Conservation (phyloP, 495 filamentous ascomycete genomes). For the Thermothielavioides terrestris region DNA sequence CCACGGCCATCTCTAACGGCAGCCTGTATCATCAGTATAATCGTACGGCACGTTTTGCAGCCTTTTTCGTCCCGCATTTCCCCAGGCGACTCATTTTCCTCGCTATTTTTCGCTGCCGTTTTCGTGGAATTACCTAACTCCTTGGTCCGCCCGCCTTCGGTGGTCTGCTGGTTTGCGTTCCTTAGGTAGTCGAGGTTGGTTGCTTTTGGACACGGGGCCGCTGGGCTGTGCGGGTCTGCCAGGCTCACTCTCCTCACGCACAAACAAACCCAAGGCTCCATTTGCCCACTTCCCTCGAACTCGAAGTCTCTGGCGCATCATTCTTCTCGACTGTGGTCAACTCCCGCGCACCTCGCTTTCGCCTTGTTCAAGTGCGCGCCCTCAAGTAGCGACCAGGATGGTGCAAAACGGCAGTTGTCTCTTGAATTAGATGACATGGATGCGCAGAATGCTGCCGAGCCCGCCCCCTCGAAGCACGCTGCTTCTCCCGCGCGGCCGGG, state of each 20-base stretch:
- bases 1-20: conserved; percentile 11
- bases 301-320: conserved; percentile 19
- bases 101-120: conserved; percentile 7
- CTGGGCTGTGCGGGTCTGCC: conserved; percentile 18
- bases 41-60: neutral
- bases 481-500: conserved; percentile 42
- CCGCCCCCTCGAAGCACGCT: conserved; percentile 45
- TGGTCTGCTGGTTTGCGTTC: conserved; percentile 2
- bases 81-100: conserved; percentile 10
- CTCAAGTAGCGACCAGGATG: conserved; percentile 45
- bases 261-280: neutral
- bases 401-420: conserved; percentile 40
- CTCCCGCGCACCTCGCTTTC: conserved; percentile 14
- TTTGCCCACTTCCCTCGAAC: conserved; percentile 7
- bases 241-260: conserved; percentile 6
- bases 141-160: conserved; percentile 3
- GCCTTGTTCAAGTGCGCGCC: conserved; percentile 17
- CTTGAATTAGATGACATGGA: conserved; percentile 50
- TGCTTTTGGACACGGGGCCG: conserved; percentile 20
- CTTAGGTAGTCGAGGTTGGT: no score
- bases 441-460: conserved; percentile 52
- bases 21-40: conserved; percentile 11
- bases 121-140: neutral
- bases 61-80: neutral
- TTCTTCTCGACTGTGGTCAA: conserved; percentile 17